Conservation (phyloP, 2,329 filamentous ascomycete species). For the Ploettnerulaceae sp. region DNA sequence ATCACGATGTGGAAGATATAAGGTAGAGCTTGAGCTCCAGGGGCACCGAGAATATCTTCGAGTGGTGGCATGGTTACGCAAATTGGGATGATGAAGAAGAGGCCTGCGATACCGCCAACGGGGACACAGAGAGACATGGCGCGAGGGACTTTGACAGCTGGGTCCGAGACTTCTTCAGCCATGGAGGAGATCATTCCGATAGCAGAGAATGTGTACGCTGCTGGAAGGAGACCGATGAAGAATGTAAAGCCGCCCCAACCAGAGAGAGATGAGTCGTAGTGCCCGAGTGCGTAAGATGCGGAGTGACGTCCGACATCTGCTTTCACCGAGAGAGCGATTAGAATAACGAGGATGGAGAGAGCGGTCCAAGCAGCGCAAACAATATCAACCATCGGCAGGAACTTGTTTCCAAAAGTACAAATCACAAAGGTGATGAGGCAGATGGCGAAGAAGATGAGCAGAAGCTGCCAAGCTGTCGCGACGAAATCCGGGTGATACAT, state of each 20-base stretch:
- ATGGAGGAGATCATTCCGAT: constrained; percentile 59
- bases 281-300: constrained; percentile 46
- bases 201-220: constrained; percentile 54
- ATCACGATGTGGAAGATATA: constrained; percentile 47
- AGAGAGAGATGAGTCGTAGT: constrained; percentile 51
- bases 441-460: constrained; percentile 66
- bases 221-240: constrained; percentile 57
- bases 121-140: constrained; percentile 45
- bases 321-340: constrained; percentile 51
- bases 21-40: constrained; percentile 44
- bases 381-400: constrained; percentile 59
- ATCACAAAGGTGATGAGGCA: constrained; percentile 61
- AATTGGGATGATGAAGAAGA: constrained; percentile 49
- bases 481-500: constrained; percentile 51
- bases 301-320: constrained; percentile 50
- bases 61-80: constrained; percentile 46
- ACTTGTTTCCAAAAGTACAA: constrained; percentile 62
- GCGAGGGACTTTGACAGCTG: constrained; percentile 44
- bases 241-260: constrained; percentile 58
- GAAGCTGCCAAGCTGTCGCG: constrained; percentile 58
- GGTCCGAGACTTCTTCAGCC: constrained; percentile 54
- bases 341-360: constrained; percentile 50
- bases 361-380: constrained; percentile 52
- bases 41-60: constrained; percentile 41
- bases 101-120: constrained; percentile 43